Evolutionary conservation across 176 grass and related monocot species (phyloP), one percentile per base, ranked within the genome.

Genomic region (Bonia amplexicaulis): DNA sequence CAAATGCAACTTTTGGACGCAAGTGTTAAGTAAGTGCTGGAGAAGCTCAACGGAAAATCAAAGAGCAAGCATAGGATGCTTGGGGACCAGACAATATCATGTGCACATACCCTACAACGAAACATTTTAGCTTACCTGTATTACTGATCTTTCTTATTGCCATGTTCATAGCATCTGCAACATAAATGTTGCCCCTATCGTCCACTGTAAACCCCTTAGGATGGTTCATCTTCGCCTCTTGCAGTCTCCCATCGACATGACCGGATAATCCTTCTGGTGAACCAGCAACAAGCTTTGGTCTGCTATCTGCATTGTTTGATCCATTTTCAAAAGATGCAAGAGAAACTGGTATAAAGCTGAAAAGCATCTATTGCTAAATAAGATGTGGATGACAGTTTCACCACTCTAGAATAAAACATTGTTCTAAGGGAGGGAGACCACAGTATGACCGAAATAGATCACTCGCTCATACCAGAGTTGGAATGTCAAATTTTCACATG

Each of bases 161-260:
- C 97, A 99, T 96, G 86, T 99, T 99, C 91, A 92, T 91, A 72
- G 92, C 88, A 42, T 99, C 97, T 33, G 97, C 97, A 63, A 99
- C 90, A 91, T 99, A 99, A 73, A 99, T 96, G 29, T 96, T 99
- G 44, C 93, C 97, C 72, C 84, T 95, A 79, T 91, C 86, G 0
- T 99, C 97, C 63, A 99, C 87, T 53, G 97, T 85, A 84, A 96
- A 88, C 40, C 97, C 93, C 42, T 90, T 99, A 17, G 97, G 97
- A 80, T 96, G 97, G 88, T 96, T 99, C 88, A 99, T 63, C 62
- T 84, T 92, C 2, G 93, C 92, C 73, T 96, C 97, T 47, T 84
- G 84, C 35, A 89, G 82, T 46, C 82, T 90, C 37, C 97, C 97
- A 19, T 99, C 97, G 12, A 99, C 87, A 89, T 96, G 93, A 66